Percentiles rank a stretch among this genome's conserved stretches.
phyloP scores from a whole-genome alignment of 2,329 filamentous ascomycete genomes.

The Ascochyta lentis region DNA sequence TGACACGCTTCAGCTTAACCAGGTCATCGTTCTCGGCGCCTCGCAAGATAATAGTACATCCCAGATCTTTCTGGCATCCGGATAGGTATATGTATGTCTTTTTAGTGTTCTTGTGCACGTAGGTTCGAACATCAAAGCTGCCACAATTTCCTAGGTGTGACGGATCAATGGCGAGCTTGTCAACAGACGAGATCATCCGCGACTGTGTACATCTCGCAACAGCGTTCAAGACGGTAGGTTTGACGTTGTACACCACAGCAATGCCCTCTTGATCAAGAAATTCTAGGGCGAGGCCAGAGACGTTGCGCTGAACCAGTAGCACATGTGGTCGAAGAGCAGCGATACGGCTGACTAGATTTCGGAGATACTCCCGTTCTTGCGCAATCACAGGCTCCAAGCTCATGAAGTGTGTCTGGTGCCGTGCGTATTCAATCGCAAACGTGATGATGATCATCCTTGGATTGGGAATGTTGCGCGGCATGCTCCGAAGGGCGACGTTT shows the following conservation, averaged over 20 bases:
- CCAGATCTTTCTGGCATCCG: slow-evolving; percentile 85
- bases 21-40: slow-evolving; percentile 77
- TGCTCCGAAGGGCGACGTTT: slow-evolving; percentile 93
- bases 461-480: slow-evolving; percentile 83
- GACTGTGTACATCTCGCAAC: slow-evolving; percentile 92
- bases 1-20: slow-evolving; percentile 85
- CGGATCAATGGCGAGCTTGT: slow-evolving; percentile 81
- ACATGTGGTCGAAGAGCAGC: slow-evolving; percentile 83
- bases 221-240: slow-evolving; percentile 92
- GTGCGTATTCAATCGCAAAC: slow-evolving; percentile 94
- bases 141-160: slow-evolving; percentile 80
- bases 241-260: slow-evolving; percentile 95
- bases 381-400: slow-evolving; percentile 95
- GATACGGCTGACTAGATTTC: slow-evolving; percentile 90
- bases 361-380: slow-evolving; percentile 92
- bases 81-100: slow-evolving; percentile 97
- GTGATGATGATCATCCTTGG: slow-evolving; percentile 92
- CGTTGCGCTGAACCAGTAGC: slow-evolving; percentile 88
- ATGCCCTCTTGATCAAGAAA: slow-evolving; percentile 89
- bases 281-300: slow-evolving; percentile 88
- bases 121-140: slow-evolving; percentile 95
- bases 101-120: slow-evolving; percentile 81
- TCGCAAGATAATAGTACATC: slow-evolving; percentile 91
- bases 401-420: slow-evolving; percentile 95
- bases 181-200: slow-evolving; percentile 90